Evolutionary conservation across 768 basidiomycete species (phyloP).

Genomic region (Lentinula guzmanii): DNA sequence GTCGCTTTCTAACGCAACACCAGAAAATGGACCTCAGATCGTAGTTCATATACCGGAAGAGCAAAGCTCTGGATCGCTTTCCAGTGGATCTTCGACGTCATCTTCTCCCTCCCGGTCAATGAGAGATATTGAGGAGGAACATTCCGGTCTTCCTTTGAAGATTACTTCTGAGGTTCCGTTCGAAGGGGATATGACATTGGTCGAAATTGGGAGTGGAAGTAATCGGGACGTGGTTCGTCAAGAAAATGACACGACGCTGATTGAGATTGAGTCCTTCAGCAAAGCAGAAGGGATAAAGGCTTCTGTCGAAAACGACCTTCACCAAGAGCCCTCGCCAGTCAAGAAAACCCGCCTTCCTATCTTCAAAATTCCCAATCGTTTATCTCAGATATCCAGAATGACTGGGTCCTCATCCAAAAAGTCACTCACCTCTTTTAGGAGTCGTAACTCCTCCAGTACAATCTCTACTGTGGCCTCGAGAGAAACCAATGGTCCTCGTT

Average conservation of each 20-base stretch:
- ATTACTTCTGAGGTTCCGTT: not conserved
- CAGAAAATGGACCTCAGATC: not conserved
- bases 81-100: not conserved
- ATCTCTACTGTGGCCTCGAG: not conserved
- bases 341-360: constrained; percentile 3
- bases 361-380: not conserved
- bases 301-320: not conserved
- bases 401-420: constrained; percentile 2
- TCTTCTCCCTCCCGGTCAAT: not conserved
- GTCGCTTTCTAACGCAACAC: not conserved
- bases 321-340: not conserved
- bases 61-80: not conserved
- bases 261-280: not conserved
- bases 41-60: not conserved
- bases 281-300: not conserved
- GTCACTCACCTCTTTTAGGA: constrained; percentile 1
- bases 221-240: not conserved
- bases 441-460: constrained; percentile 2
- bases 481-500: not conserved
- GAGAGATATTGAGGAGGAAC: not conserved
- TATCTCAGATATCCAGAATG: not conserved
- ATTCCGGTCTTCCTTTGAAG: not conserved
- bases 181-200: not conserved
- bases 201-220: not conserved
- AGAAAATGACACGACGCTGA: not conserved